These are phyloP conservation scores for Penicillium polonicum DNA, from an alignment of 2,329 filamentous ascomycete species.

Conservation along the genomic window DNA sequence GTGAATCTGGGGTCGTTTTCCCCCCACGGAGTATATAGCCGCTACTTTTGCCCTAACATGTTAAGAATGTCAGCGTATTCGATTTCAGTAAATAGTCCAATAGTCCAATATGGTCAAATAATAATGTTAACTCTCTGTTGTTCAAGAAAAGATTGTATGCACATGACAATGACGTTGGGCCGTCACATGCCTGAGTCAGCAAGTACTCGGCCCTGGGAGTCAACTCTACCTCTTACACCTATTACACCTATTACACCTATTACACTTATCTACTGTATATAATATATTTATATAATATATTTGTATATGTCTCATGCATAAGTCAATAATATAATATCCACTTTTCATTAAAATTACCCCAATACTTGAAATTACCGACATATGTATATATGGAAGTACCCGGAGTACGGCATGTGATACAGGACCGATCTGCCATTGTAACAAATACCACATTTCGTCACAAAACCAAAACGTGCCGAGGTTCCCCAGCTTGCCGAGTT, in stretches of 20 bases:
- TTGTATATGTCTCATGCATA: no score
- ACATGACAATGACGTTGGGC: constrained; percentile 24
- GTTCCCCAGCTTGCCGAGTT: constrained; percentile 36
- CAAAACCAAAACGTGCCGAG: constrained; percentile 33
- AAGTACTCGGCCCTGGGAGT: neutral
- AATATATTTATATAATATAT: no score
- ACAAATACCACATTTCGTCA: constrained; percentile 15
- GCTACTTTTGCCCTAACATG: neutral
- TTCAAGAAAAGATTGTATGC: neutral
- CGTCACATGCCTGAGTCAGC: constrained; percentile 28
- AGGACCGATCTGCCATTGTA: constrained; percentile 27
- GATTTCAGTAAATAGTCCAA: no score
- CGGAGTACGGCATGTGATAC: constrained; percentile 34
- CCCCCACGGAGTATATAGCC: constrained; percentile 15
- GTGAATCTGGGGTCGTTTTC: constrained; percentile 16
- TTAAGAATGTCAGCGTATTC: neutral
- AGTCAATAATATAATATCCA: no score
- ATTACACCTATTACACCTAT: no score
- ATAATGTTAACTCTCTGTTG: neutral
- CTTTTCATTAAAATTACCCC: no score
- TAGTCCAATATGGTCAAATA: neutral
- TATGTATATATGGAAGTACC: neutral
- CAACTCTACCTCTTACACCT: no score
- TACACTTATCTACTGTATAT: no score
- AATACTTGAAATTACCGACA: neutral